These are phyloP conservation scores for Trichoderma atrobrunneum DNA, from an alignment of 2,329 filamentous ascomycete species.

Conservation along the genomic window DNA sequence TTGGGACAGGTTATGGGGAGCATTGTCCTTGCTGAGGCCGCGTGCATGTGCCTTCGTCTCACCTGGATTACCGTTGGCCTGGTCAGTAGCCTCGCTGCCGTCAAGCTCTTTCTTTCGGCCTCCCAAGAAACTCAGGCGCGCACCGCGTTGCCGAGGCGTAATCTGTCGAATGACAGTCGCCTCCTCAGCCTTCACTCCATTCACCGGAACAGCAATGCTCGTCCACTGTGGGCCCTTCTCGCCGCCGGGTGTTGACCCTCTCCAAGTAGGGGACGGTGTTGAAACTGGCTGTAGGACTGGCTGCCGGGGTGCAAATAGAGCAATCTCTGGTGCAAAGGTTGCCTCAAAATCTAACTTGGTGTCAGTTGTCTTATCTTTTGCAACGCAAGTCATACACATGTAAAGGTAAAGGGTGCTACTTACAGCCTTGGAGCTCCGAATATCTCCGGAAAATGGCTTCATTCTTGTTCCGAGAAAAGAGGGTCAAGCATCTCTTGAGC, in stretches of 20 bases:
- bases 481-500: constrained; percentile 75
- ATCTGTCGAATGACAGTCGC: constrained; percentile 50
- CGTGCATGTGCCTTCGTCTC: constrained; percentile 33
- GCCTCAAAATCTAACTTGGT: constrained; percentile 53
- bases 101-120: constrained; percentile 47
- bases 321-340: constrained; percentile 64
- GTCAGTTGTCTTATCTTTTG: constrained; percentile 24
- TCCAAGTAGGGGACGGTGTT: constrained; percentile 45
- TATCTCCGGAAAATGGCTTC: constrained; percentile 54
- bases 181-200: constrained; percentile 45
- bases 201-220: constrained; percentile 35
- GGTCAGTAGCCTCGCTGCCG: constrained; percentile 28
- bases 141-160: constrained; percentile 50
- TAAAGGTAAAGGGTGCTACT: constrained; percentile 31
- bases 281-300: constrained; percentile 41
- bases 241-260: constrained; percentile 48
- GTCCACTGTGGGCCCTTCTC: constrained; percentile 35
- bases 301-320: constrained; percentile 56
- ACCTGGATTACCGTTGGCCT: constrained; percentile 31
- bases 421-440: constrained; percentile 63
- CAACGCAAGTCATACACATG: not conserved
- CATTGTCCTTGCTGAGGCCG: constrained; percentile 32
- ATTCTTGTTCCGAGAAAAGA: constrained; percentile 63
- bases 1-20: constrained; percentile 44
- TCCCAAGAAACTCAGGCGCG: constrained; percentile 56